A percentile compares a stretch with the other conserved stretches of the same genome.
phyloP scores from a whole-genome alignment of 2,329 filamentous ascomycete genomes.

The Bipolaris gigantea region DNA sequence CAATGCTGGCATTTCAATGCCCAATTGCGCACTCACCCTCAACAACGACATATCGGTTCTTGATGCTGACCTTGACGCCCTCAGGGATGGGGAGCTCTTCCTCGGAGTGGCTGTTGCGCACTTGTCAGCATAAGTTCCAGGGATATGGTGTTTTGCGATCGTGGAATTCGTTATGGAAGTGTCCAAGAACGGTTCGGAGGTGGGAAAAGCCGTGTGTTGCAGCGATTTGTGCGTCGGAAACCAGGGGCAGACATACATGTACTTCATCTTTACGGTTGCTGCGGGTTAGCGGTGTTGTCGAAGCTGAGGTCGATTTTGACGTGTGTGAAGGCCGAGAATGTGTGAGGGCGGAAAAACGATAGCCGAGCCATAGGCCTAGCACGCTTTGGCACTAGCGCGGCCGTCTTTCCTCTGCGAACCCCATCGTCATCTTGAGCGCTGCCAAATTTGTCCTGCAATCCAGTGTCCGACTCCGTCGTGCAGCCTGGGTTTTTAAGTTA shows the following conservation, averaged over 20 bases:
- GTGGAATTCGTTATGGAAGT: constrained; percentile 14
- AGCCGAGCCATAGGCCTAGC: constrained; percentile 19
- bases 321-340: constrained; percentile 10
- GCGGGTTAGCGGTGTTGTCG: constrained; percentile 41
- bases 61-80: constrained; percentile 96
- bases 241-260: constrained; percentile 63
- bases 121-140: constrained; percentile 35
- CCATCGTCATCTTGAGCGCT: constrained; percentile 4
- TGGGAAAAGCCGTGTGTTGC: constrained; percentile 13
- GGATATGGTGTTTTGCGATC: constrained; percentile 17
- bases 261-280: constrained; percentile 81
- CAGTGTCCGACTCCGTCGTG: background rate
- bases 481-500: too few species aligned
- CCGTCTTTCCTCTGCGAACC: background rate
- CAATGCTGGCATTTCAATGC: constrained; percentile 7
- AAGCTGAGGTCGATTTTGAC: constrained; percentile 16
- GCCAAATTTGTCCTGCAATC: background rate
- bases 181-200: constrained; percentile 17
- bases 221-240: constrained; percentile 15
- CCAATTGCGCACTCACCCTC: constrained; percentile 73
- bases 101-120: constrained; percentile 70
- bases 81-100: constrained; percentile 95
- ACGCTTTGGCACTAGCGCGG: constrained; percentile 10
- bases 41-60: constrained; percentile 93
- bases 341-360: constrained; percentile 19